Evolutionary conservation across 768 basidiomycete species (phyloP).

Genomic region (Boletus vermiculosoides): DNA sequence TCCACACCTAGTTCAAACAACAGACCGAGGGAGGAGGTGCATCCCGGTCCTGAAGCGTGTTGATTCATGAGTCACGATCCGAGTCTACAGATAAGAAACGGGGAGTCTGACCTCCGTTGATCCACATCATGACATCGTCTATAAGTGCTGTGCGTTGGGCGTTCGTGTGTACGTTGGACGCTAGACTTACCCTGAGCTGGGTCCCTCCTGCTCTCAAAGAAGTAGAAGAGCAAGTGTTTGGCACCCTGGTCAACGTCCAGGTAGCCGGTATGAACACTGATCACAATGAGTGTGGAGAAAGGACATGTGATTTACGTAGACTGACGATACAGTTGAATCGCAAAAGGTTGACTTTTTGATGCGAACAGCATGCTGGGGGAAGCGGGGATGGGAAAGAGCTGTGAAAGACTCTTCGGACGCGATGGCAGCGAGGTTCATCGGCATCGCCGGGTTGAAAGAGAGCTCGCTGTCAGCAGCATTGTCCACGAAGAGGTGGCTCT

Average conservation of each 20-base stretch:
- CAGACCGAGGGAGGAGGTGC: conserved; percentile 52
- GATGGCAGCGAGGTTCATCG: conserved; percentile 26
- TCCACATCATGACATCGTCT: conserved; percentile 74
- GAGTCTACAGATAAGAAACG: background rate
- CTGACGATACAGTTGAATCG: conserved; percentile 52
- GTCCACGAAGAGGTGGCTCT: conserved; percentile 4
- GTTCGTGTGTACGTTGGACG: background rate
- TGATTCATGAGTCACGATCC: background rate
- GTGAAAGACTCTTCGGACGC: conserved; percentile 34
- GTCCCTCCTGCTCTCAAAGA: conserved; percentile 54
- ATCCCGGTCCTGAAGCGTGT: conserved; percentile 50
- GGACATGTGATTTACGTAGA: background rate
- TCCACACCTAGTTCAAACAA: conserved; percentile 54
- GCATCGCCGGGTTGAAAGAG: background rate
- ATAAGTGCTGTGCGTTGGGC: background rate
- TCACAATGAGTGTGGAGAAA: background rate
- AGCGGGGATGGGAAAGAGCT: conserved; percentile 45
- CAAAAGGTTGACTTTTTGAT: conserved; percentile 63
- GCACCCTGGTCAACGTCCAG: conserved; percentile 48
- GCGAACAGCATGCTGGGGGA: conserved; percentile 53
- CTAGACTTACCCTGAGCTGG: conserved; percentile 37
- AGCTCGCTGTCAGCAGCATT: background rate
- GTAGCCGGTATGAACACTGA: conserved; percentile 47
- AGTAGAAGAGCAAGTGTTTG: conserved; percentile 56
- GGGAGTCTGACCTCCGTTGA: conserved; percentile 53